Evolutionary conservation across 2,329 filamentous ascomycete species (phyloP).

Genomic region (Clonostachys rosea): DNA sequence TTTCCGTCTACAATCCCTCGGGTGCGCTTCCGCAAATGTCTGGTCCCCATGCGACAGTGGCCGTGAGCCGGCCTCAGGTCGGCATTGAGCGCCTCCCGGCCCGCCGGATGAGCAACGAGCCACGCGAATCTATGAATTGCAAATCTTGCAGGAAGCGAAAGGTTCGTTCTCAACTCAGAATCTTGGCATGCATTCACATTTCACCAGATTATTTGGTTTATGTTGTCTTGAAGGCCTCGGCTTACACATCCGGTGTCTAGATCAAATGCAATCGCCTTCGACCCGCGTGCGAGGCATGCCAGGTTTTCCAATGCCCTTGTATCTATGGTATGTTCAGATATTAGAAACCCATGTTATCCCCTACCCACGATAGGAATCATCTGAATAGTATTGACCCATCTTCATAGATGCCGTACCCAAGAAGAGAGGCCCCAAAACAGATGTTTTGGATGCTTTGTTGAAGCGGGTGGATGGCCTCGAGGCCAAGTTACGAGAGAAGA

Average conservation of each 20-base stretch:
- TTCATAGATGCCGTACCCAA: constrained; percentile 76
- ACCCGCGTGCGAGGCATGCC: constrained; percentile 83
- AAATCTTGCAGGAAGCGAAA: constrained; percentile 91
- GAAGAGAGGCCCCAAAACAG: constrained; percentile 85
- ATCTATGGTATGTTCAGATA: constrained; percentile 65
- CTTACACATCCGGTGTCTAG: constrained; percentile 33
- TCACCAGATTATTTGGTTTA: neutral
- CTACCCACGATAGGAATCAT: neutral
- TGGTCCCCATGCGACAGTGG: constrained; percentile 35
- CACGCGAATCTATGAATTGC: constrained; percentile 91
- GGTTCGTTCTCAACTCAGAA: constrained; percentile 40
- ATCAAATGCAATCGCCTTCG: constrained; percentile 89
- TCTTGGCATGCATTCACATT: neutral
- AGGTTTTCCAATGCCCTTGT: constrained; percentile 83
- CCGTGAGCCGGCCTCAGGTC: constrained; percentile 71
- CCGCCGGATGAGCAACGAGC: constrained; percentile 67
- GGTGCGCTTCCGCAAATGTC: constrained; percentile 31
- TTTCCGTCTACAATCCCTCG: constrained; percentile 32
- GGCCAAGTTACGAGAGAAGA: constrained; percentile 70
- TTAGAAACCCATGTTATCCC: neutral
- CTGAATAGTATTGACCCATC: neutral
- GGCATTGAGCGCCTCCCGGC: constrained; percentile 75
- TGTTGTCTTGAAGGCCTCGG: neutral
- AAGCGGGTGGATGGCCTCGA: constrained; percentile 85
- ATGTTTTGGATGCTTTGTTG: constrained; percentile 77